Evolutionary conservation across 83 land plant species (phyloP).

Genomic region (Diphasiastrum complanatum): DNA sequence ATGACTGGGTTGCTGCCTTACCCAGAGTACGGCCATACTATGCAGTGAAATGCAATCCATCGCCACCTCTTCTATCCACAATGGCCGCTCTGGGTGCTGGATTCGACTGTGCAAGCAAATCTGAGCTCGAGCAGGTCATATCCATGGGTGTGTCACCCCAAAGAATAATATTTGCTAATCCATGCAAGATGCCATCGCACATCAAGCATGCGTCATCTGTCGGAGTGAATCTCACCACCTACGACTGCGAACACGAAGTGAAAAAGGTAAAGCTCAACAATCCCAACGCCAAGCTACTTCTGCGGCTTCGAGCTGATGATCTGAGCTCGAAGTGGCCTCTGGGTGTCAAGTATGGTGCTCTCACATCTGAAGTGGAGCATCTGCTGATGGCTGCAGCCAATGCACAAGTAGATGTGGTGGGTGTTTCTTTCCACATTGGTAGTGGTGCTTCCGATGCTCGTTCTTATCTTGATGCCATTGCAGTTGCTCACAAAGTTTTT

Average conservation of each 20-base stretch:
- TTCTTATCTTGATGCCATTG: not conserved
- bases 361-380: not conserved
- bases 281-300: not conserved
- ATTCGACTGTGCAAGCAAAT: not conserved
- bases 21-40: not conserved
- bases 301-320: not conserved
- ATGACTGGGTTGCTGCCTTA: not conserved
- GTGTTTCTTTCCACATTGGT: not conserved
- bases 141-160: no score
- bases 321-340: not conserved
- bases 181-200: no score
- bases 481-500: not conserved
- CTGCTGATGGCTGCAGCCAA: not conserved
- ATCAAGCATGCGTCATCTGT: no score
- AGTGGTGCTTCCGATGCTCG: not conserved
- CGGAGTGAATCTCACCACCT: not conserved
- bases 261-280: no score
- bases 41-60: not conserved
- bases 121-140: not conserved
- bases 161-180: no score
- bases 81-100: not conserved
- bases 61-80: not conserved
- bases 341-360: not conserved
- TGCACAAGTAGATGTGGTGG: not conserved
- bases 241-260: no score